phyloP scores from a whole-genome alignment of 1,139 yeast genomes.

The Yamadazyma siamensis region DNA sequence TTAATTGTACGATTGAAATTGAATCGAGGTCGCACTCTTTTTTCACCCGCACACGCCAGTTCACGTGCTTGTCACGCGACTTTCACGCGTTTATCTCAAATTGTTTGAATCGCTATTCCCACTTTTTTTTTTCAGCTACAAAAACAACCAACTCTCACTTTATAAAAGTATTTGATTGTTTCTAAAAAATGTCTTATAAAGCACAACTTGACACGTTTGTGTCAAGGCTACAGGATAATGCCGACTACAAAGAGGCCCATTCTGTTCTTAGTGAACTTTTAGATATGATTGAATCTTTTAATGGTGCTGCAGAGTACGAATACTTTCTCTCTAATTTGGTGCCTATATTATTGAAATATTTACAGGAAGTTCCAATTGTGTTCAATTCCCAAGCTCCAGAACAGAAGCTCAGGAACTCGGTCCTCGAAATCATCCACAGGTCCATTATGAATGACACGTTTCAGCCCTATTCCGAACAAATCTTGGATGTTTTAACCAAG shows the following conservation, averaged over 20 bases:
- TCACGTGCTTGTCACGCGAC: constrained; percentile 11
- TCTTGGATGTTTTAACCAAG: constrained; percentile 59
- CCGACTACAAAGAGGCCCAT: constrained; percentile 59
- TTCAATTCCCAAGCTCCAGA: constrained; percentile 61
- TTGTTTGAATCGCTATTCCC: constrained; percentile 8
- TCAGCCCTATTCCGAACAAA: constrained; percentile 63
- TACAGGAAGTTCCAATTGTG: constrained; percentile 72
- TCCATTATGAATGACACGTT: constrained; percentile 81
- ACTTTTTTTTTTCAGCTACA: constrained; percentile 8
- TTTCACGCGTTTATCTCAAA: constrained; percentile 9
- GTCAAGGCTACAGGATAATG: constrained; percentile 51
- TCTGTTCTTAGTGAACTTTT: constrained; percentile 75
- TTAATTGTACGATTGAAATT: background rate
- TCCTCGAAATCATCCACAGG: constrained; percentile 78
- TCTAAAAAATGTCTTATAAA: constrained; percentile 37
- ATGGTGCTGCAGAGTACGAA: constrained; percentile 76
- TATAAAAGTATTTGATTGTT: constrained; percentile 3
- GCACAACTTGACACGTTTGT: constrained; percentile 60
- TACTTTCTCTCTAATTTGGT: constrained; percentile 58
- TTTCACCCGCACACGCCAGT: constrained; percentile 3
- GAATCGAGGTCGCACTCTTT: constrained; percentile 1
- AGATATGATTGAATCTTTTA: constrained; percentile 81
- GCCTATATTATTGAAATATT: constrained; percentile 58
- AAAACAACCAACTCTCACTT: constrained; percentile 3
- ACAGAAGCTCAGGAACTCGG: constrained; percentile 70